A percentile compares a stretch with the other conserved stretches of the same genome.
phyloP scores from a whole-genome alignment of 768 basidiomycete genomes.

The Auriscalpium microsporum region DNA sequence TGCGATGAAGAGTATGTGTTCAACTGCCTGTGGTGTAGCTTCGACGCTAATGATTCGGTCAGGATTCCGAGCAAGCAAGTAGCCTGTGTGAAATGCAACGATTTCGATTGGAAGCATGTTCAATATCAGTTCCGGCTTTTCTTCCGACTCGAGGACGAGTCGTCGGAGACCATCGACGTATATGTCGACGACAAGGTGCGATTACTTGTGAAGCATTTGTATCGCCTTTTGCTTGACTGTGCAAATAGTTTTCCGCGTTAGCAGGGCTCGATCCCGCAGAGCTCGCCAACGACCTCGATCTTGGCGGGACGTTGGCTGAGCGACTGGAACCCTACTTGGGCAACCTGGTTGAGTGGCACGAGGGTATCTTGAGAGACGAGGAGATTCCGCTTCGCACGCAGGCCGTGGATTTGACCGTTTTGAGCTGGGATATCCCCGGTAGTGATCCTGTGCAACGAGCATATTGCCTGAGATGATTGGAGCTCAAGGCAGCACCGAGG shows the following conservation, averaged over 20 bases:
- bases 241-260: conserved; percentile 6
- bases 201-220: not conserved
- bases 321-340: conserved; percentile 10
- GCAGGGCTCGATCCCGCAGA: conserved; percentile 4
- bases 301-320: not conserved
- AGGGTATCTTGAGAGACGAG: conserved; percentile 2
- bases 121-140: conserved; percentile 6
- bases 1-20: conserved; percentile 7
- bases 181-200: conserved; percentile 11
- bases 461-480: not conserved
- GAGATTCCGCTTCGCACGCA: not conserved
- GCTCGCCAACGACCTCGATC: not conserved
- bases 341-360: conserved; percentile 8
- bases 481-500: too few species aligned
- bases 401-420: conserved; percentile 7
- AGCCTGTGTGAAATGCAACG: conserved; percentile 1
- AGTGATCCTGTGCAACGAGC: not conserved
- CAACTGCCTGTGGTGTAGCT: not conserved
- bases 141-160: conserved; percentile 11
- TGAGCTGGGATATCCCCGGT: conserved; percentile 6
- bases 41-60: not conserved
- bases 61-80: conserved; percentile 2
- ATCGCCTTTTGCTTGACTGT: not conserved
- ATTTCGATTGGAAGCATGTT: not conserved
- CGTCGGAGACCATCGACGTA: conserved; percentile 1